These are phyloP conservation scores for Suhomyces tanzawaensis DNA, from an alignment of 805 yeast genomes.

Conservation along the genomic window DNA sequence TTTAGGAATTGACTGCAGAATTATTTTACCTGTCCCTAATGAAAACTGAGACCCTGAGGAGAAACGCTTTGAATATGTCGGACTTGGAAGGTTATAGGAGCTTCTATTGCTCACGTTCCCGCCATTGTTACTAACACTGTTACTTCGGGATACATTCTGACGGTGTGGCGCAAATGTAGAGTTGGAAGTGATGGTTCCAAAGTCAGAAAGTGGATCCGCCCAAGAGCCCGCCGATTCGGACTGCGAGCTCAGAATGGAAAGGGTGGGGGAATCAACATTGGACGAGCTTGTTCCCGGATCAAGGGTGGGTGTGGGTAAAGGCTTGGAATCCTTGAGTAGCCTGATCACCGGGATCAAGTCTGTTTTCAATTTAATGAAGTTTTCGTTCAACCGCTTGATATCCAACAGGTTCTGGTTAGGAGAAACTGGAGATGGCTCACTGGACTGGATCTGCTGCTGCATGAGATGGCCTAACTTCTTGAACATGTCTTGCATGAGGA, in stretches of 20 bases:
- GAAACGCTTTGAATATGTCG: conserved; percentile 31
- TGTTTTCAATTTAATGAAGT: conserved; percentile 54
- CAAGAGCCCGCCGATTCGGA: conserved; percentile 10
- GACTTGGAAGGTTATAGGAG: conserved; percentile 9
- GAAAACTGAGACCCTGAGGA: conserved; percentile 39
- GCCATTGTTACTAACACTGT: conserved; percentile 4
- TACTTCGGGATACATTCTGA: conserved; percentile 4
- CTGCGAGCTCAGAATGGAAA: conserved; percentile 18
- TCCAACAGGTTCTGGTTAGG: conserved; percentile 22
- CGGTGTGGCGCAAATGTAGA: conserved; percentile 17
- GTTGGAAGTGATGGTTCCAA: conserved; percentile 10
- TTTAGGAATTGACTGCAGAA: conserved; percentile 26
- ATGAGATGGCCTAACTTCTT: conserved; percentile 19
- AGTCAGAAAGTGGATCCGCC: conserved; percentile 9
- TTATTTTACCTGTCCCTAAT: conserved; percentile 42
- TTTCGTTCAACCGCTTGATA: conserved; percentile 47
- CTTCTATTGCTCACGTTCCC: conserved; percentile 5
- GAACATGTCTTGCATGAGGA: conserved; percentile 36
- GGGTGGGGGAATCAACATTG: conserved; percentile 28
- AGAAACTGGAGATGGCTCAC: conserved; percentile 15
- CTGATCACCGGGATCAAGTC: conserved; percentile 65
- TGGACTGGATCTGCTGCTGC: conserved; percentile 14
- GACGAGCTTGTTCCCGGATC: conserved; percentile 34
- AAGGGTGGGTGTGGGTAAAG: conserved; percentile 63
- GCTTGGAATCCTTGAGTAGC: conserved; percentile 61